These are phyloP conservation scores for Chaetomium fimeti DNA, from an alignment of 495 filamentous ascomycete genomes.

Conservation along the genomic window DNA sequence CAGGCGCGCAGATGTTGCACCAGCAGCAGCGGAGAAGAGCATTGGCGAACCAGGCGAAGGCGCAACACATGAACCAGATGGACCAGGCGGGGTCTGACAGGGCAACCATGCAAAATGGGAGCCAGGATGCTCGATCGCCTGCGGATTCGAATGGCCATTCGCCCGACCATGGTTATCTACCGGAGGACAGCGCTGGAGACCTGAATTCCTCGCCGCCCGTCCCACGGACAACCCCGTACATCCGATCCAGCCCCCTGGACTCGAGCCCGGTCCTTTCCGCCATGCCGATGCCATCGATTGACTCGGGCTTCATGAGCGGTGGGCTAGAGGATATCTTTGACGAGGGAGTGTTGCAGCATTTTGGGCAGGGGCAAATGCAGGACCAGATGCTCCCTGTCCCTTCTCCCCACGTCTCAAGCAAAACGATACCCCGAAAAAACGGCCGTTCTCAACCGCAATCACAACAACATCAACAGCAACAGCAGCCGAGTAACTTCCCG, in stretches of 20 bases:
- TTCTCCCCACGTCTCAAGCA: slow-evolving; percentile 16
- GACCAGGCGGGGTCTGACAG: slow-evolving; percentile 27
- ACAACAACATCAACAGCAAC: slow-evolving; percentile 21
- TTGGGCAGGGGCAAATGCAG: slow-evolving; percentile 25
- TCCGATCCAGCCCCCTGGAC: slow-evolving; percentile 52
- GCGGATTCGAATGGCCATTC: slow-evolving; percentile 52
- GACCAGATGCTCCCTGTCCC: slow-evolving; percentile 22
- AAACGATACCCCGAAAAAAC: slow-evolving; percentile 21
- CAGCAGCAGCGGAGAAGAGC: slow-evolving; percentile 32
- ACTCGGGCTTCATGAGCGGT: slow-evolving; percentile 82
- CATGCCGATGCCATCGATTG: slow-evolving; percentile 55
- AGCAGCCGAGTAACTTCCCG: slow-evolving; percentile 34
- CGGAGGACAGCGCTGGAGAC: slow-evolving; percentile 56
- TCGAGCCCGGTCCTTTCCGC: slow-evolving; percentile 75
- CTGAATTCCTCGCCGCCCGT: slow-evolving; percentile 81
- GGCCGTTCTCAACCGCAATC: slow-evolving; percentile 12
- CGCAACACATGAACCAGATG: slow-evolving; percentile 26
- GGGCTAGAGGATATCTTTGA: slow-evolving; percentile 59
- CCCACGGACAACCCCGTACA: slow-evolving; percentile 50
- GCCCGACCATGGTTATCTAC: slow-evolving; percentile 55
- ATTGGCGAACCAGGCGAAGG: slow-evolving; percentile 23
- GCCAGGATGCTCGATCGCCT: slow-evolving; percentile 45
- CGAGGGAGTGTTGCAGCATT: slow-evolving; percentile 31
- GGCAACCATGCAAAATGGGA: slow-evolving; percentile 21
- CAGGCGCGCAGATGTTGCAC: slow-evolving; percentile 37